Evolutionary conservation across 1,284 basidiomycete genomes (phyloP).

Genomic region (Sanghuangporus baumii): DNA sequence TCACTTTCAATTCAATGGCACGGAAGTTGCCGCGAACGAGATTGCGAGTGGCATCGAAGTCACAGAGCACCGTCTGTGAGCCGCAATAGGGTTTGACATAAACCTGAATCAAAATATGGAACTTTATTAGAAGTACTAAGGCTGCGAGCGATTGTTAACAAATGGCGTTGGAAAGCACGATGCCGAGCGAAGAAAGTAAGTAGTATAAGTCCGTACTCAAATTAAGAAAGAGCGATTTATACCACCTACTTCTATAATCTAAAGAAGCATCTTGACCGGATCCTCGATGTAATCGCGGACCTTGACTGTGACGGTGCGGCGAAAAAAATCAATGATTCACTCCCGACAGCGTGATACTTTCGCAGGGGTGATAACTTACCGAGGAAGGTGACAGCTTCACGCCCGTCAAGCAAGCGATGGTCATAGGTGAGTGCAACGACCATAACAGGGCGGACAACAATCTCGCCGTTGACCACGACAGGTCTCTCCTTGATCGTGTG

Average conservation of each 20-base stretch:
- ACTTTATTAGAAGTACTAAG: no score
- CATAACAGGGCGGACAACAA: constrained; percentile 97
- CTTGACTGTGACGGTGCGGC: constrained; percentile 41
- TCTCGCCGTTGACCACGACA: constrained; percentile 90
- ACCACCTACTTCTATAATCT: background rate
- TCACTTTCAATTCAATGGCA: no score
- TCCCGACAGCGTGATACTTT: constrained; percentile 10
- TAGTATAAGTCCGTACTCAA: no score
- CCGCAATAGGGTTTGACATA: no score
- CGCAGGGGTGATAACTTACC: constrained; percentile 44
- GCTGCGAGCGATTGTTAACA: no score
- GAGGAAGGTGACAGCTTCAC: constrained; percentile 97
- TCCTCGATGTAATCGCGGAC: constrained; percentile 69
- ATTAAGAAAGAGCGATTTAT: no score
- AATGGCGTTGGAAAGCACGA: no score
- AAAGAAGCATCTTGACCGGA: constrained; percentile 57
- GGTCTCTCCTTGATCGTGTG: constrained; percentile 94
- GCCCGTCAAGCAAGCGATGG: constrained; percentile 92
- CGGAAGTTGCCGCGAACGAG: no score
- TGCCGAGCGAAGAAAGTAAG: no score
- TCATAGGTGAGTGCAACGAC: constrained; percentile 93
- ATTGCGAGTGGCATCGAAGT: no score
- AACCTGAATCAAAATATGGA: no score
- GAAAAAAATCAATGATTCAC: constrained; percentile 9
- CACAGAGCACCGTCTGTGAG: no score